Base-by-base conservation (phyloP, 2,329 filamentous ascomycete species). In the Pyrenochaeta sp. region DNA sequence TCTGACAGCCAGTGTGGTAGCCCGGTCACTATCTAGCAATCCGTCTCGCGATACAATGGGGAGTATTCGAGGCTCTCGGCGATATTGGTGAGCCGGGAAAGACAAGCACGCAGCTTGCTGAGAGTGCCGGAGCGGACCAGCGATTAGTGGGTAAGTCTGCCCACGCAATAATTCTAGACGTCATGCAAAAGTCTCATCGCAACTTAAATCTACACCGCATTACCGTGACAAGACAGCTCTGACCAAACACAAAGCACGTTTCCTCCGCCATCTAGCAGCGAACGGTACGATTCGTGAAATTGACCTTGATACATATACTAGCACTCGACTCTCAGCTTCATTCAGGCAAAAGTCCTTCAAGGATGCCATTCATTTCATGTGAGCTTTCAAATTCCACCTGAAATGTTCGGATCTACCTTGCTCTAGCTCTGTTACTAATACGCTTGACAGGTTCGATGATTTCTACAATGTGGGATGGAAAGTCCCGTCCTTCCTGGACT, bases 381-480 rank as follows among this genome's bases (percentile, higher is more conserved):
- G 17, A 50, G 48, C 33, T 14, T 31, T 17, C 7, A 17, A 23
- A 2, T 36, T 23, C n/a, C n/a, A n/a, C 7, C 29, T 12, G 20
- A 20, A 27, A 32, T 23, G 20, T 11, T 20, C 30, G 17, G 10
- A 37, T 6, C 15, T 14, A 35, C 3, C 10, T 21, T n/a, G 17
- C 15, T 18, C 7, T 21, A 20, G 35, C 35, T 37, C 35, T 21
- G 17, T 0, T 31, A 20, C 46, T 50, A 17, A 54, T 32, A n/a
- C 23, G 7, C 18, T 12, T 7, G 17, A 40, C 14, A 55, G 52
- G 47, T 56, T 45, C 12, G 53, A 56, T 17, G 53, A 56, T 40
- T 56, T 56, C 45, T 52, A 52, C 44, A 46, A 49, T 40, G 53
- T 56, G 12, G 53, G 53, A 14, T 56, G 53, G 53, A 52, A 49